phyloP scores from a whole-genome alignment of 495 filamentous ascomycete genomes.

The Rhypophila decipiens region DNA sequence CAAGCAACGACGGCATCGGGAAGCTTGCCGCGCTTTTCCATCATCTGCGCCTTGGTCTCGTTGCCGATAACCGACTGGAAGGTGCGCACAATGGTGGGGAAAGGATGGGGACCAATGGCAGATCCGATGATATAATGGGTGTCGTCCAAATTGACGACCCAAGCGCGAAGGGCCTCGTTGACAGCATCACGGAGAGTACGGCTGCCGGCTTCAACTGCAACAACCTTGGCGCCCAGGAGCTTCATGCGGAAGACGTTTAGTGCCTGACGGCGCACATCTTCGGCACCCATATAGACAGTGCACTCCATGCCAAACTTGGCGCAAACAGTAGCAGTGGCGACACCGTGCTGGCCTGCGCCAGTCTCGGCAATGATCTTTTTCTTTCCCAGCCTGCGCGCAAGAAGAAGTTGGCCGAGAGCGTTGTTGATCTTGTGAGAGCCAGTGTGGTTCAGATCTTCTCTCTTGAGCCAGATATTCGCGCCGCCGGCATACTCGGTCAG shows the following conservation, averaged over 20 bases:
- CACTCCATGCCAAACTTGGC: constrained; percentile 96
- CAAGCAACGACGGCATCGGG: constrained; percentile 96
- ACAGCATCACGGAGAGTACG: constrained; percentile 88
- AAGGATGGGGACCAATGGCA: constrained; percentile 90
- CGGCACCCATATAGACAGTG: constrained; percentile 92
- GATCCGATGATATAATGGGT: constrained; percentile 96
- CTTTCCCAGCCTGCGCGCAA: constrained; percentile 79
- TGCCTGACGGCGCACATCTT: constrained; percentile 88
- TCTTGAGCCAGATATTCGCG: constrained; percentile 91
- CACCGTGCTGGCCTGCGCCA: constrained; percentile 93
- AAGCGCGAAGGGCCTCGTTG: constrained; percentile 85
- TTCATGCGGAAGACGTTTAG: constrained; percentile 96
- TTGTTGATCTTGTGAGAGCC: constrained; percentile 97
- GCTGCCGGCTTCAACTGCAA: constrained; percentile 80
- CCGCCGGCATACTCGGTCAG: constrained; percentile 84
- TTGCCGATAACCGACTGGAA: constrained; percentile 92
- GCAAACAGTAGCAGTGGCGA: constrained; percentile 91
- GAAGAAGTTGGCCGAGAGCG: constrained; percentile 79
- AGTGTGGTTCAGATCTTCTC: constrained; percentile 87
- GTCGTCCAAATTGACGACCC: constrained; percentile 79
- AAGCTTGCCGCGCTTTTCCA: constrained; percentile 71
- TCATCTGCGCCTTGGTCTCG: constrained; percentile 88
- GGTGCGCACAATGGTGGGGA: constrained; percentile 91
- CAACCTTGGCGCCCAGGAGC: constrained; percentile 82
- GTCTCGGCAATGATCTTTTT: constrained; percentile 93